Percentiles rank a stretch among this genome's conserved stretches.
Evolutionary conservation across 768 basidiomycete genomes (phyloP).

Genomic region (Pulveroboletus frians): DNA sequence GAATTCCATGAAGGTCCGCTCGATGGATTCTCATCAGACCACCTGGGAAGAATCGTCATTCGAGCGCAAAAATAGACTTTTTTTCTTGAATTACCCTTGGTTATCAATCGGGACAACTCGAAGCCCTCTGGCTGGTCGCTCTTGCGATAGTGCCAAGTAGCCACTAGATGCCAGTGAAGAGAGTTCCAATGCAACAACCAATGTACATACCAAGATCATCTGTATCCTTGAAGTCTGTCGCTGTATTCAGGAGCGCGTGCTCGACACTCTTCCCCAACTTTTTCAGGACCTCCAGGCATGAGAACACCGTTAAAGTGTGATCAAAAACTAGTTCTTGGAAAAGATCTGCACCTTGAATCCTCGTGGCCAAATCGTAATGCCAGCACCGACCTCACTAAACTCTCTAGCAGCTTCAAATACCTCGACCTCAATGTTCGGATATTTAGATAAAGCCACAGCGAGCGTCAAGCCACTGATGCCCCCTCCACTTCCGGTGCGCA

Average conservation of each 20-base stretch:
- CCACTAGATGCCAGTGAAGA: conserved; percentile 34
- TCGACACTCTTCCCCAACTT: conserved; percentile 20
- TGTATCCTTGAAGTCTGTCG: conserved; percentile 19
- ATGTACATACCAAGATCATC: conserved; percentile 19
- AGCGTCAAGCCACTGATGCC: conserved; percentile 39
- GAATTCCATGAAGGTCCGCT: conserved; percentile 57
- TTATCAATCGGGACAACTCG: conserved; percentile 49
- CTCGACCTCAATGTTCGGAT: conserved; percentile 51
- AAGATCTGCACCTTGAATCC: conserved; percentile 19
- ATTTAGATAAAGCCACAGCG: conserved; percentile 34
- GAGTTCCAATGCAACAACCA: background rate
- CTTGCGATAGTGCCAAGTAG: conserved; percentile 52
- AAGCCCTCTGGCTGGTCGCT: conserved; percentile 53
- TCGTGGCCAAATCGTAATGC: conserved; percentile 46
- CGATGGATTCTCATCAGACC: conserved; percentile 53
- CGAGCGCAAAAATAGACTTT: background rate
- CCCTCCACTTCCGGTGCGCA: conserved; percentile 31
- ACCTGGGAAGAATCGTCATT: conserved; percentile 33
- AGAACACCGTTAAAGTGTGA: background rate
- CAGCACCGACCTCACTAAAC: conserved; percentile 55
- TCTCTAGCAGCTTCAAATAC: conserved; percentile 50
- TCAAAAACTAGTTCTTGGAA: background rate
- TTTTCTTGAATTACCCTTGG: conserved; percentile 42
- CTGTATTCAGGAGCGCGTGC: conserved; percentile 10
- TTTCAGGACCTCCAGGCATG: conserved; percentile 15